phyloP scores from a whole-genome alignment of 139 green algal species.

The Raphidocelis subcapitata region DNA sequence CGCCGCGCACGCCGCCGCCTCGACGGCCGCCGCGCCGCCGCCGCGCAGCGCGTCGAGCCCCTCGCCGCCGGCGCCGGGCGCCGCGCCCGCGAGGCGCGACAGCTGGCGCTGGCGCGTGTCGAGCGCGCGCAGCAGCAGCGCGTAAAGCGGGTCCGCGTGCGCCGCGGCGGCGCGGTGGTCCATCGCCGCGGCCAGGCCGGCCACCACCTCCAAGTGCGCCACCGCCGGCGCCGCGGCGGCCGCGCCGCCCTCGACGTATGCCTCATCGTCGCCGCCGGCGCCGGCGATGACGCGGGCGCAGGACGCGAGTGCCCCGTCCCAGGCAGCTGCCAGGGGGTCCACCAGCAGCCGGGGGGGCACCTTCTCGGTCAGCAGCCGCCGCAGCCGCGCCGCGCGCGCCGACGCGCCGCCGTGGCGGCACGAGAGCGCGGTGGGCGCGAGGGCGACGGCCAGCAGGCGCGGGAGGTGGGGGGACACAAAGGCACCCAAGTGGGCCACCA shows the following conservation, averaged over 20 bases:
- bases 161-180: conserved; percentile 46
- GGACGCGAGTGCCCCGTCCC: conserved; percentile 38
- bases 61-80: background rate
- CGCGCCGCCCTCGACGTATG: background rate
- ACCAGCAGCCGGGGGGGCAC: conserved; percentile 74
- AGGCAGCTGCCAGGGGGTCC: conserved; percentile 49
- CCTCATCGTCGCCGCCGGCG: background rate
- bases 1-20: conserved; percentile 51
- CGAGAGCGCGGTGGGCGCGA: conserved; percentile 48
- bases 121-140: conserved; percentile 72
- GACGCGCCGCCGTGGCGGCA: conserved; percentile 9
- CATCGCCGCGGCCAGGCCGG: conserved; percentile 34
- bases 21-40: conserved; percentile 29
- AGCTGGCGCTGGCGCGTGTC: conserved; percentile 57
- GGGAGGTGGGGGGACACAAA: conserved; percentile 73
- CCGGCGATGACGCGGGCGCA: background rate
- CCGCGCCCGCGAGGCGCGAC: background rate
- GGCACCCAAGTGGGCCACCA: conserved; percentile 57
- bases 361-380: conserved; percentile 31
- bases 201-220: conserved; percentile 45
- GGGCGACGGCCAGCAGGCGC: conserved; percentile 55
- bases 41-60: conserved; percentile 10
- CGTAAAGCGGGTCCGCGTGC: conserved; percentile 63
- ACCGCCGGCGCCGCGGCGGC: conserved; percentile 12
- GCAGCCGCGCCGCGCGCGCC: conserved; percentile 10